Evolutionary conservation across 345 rosid genomes (phyloP), one percentile per base, ranked within the genome.

Genomic region (Cochlearia excelsa): DNA sequence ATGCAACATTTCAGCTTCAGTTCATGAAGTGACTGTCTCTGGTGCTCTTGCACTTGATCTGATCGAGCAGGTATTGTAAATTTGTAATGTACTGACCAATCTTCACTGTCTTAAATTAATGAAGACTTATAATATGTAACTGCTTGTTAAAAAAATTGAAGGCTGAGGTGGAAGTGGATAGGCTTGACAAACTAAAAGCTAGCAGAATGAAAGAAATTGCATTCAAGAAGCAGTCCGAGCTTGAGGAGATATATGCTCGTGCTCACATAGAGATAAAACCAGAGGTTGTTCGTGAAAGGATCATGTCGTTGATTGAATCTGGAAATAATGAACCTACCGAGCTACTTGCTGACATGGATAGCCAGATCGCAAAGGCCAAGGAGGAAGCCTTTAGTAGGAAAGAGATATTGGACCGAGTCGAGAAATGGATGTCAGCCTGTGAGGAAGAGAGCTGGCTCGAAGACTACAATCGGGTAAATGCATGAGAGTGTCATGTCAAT

Each of bases 401-500:
- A 78, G 99, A 93, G 1, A 93, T 89, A 65, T 75, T 93, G 75
- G 97, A 93, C 63, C 82, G 90, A 77, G 94, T 93, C 23, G 99
- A 93, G 77, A 93, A 89, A 72, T 93, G 99, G 99, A 89, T 85
- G 99, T 87, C 94, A 44, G 94, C 97, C 60, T 93, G 95, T 73
- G 99, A 93, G 77, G 99, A 93, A 78, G 99, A 93, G 77, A 93
- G 94, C 59, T 93, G 99, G 99, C 95, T 93, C 11, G 99, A 93
- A 69, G 99, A 93, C 68, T 93, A 93, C 69, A 89, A 75, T 51
- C 79, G 83, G 87, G 98, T 88, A 78, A 10, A 30, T 45, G 42
- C 43, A 58, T 31, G 33, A 58, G 63, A 44, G 26, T 23, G 23
- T 43, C 42, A 26, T 43, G 3, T 23, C 33, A 29, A 1, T 61